A percentile compares a stretch with the other conserved stretches of the same genome.
These are phyloP conservation scores for Magnaporthiopsis incrustans DNA, from an alignment of 2,329 filamentous ascomycete species.

Conservation along the genomic window DNA sequence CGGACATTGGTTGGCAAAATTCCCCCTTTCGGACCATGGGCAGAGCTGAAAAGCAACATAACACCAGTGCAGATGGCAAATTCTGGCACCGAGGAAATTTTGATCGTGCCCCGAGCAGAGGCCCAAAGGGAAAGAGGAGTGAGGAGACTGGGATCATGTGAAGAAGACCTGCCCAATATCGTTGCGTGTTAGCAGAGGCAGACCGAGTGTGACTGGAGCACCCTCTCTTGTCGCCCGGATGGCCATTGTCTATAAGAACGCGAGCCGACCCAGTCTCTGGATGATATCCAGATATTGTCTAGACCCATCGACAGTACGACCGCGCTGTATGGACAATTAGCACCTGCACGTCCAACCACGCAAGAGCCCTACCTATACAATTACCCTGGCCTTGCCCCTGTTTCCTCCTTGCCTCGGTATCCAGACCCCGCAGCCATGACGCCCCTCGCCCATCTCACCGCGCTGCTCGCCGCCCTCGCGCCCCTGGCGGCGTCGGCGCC, in stretches of 20 bases:
- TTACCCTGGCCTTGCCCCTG: not conserved
- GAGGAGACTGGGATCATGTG: not conserved
- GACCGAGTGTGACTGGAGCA: not conserved
- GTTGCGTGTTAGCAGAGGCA: not conserved
- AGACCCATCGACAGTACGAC: not conserved
- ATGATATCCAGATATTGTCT: not conserved
- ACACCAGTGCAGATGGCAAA: not conserved
- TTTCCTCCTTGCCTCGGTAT: not conserved
- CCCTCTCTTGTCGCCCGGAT: too few relatives aligned
- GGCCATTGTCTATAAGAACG: not conserved
- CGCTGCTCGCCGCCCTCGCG: slow-evolving; percentile 14
- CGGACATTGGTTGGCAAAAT: not conserved
- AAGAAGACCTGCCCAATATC: not conserved
- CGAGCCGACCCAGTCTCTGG: not conserved
- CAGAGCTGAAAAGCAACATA: not conserved
- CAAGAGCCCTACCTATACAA: too few relatives aligned
- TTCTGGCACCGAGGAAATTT: not conserved
- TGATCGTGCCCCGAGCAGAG: not conserved
- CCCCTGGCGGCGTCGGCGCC: slow-evolving; percentile 12
- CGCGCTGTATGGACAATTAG: not conserved
- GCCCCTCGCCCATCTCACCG: slow-evolving; percentile 12
- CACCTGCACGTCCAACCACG: not conserved
- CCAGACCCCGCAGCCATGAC: slow-evolving; percentile 13
- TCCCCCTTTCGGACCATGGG: not conserved
- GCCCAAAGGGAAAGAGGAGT: not conserved